Conservation (phyloP, 805 yeast species). For the Kodamaea restingae region DNA sequence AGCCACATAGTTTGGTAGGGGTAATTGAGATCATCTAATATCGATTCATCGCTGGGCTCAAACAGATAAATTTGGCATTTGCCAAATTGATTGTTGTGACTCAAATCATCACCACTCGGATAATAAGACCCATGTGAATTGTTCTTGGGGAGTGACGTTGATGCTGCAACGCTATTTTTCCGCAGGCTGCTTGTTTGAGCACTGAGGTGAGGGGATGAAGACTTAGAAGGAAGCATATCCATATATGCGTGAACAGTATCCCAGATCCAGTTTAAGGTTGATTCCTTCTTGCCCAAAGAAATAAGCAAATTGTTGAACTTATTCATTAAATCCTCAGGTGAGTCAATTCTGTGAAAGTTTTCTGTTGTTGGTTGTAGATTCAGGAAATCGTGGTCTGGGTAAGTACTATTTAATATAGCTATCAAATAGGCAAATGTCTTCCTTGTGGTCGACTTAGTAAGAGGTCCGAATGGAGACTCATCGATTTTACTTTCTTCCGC, state of each 20-base stretch:
- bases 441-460: conserved; percentile 79
- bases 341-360: conserved; percentile 36
- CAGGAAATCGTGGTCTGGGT: conserved; percentile 94
- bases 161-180: conserved; percentile 21
- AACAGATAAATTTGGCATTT: conserved; percentile 62
- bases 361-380: conserved; percentile 76
- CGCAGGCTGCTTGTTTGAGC: conserved; percentile 22
- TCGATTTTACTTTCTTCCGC: conserved; percentile 23
- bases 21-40: conserved; percentile 52
- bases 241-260: conserved; percentile 80
- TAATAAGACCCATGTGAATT: not conserved
- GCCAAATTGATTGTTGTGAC: conserved; percentile 19
- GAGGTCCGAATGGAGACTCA: conserved; percentile 85
- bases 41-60: conserved; percentile 56
- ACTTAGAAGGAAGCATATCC: conserved; percentile 47
- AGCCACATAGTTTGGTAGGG: conserved; percentile 61
- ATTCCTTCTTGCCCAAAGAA: conserved; percentile 40
- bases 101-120: not conserved
- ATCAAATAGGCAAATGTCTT: conserved; percentile 87
- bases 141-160: conserved; percentile 8
- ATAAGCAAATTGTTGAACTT: conserved; percentile 75
- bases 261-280: conserved; percentile 70
- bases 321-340: conserved; percentile 48
- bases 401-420: conserved; percentile 85
- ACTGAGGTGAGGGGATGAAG: conserved; percentile 20